Evolutionary conservation across 2,329 filamentous ascomycete species (phyloP), one percentile per base, ranked within the genome.

Genomic region (Ophiostoma montium): DNA sequence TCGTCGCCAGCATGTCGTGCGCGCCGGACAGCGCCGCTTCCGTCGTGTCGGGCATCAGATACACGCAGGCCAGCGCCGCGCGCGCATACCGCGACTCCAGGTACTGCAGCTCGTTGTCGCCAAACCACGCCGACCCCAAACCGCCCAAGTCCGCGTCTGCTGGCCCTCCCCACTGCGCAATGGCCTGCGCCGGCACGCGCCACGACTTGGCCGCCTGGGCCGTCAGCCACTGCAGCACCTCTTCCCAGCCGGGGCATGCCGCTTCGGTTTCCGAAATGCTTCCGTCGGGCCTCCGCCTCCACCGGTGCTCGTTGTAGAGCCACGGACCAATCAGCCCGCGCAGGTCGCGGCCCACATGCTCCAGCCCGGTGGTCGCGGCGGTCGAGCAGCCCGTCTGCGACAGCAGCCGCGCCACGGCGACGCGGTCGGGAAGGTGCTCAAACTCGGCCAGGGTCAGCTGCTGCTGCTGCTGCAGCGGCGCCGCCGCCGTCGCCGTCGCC

Each of bases 121-220:
- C 71, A 45, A 86, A 61, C 65, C 76, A 77, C 44, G 70, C 62
- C 2, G 67, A 68, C 8, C 72, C 71, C 55, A 72, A 76, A 12
- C 74, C 75, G 3, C 80, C 82, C 5, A 86, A 61, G 55, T 88
- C 81, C 43, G 82, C 71, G 58, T 89, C 84, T 7, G 68, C 68
- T 0, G 84, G 82, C 0, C 84, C 85, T 57, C 82, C 77, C 84
- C 84, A 90, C 54, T 84, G 75, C 52, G 80, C 74, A 32, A 88
- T 67, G 8, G 75, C 78, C 45, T 71, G 70, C 31, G 80, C 69
- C n/a, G 77, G 74, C n/a, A 79, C 67, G 23, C 63, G 66, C 71
- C 86, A 83, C 15, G 78, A 74, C 18, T 44, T 41, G 4, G 69
- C 67, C 1, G 83, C 78, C 52, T 78, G 75, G 3, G 65, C 59